Evolutionary conservation across 2,329 filamentous ascomycete genomes (phyloP).

Genomic region (Diaporthe aspalathi): DNA sequence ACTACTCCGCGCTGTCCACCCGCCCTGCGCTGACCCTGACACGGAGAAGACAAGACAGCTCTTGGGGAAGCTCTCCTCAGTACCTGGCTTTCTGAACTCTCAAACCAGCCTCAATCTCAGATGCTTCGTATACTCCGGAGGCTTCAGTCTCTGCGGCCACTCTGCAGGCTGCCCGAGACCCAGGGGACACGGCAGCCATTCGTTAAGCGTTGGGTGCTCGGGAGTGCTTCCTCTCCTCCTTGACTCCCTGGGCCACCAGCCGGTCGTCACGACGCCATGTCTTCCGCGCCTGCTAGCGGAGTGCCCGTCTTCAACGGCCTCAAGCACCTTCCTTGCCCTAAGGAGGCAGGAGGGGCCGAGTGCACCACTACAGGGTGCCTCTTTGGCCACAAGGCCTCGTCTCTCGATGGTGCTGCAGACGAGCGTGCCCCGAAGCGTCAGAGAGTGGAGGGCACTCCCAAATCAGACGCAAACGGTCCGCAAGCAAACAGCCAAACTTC

Average conservation of each 20-base stretch:
- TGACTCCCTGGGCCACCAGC: neutral
- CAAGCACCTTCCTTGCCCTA: conserved; percentile 38
- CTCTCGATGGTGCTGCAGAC: conserved; percentile 30
- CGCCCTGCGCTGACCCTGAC: neutral
- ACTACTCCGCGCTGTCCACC: neutral
- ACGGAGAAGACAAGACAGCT: neutral
- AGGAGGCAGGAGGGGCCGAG: conserved; percentile 35
- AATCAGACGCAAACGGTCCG: neutral
- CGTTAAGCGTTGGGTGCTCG: neutral
- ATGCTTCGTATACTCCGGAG: neutral
- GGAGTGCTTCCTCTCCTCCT: neutral
- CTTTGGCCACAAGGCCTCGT: conserved; percentile 33
- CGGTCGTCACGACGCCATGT: neutral
- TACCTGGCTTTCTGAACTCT: neutral
- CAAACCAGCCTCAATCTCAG: neutral
- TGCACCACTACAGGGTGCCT: conserved; percentile 37
- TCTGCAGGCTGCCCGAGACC: neutral
- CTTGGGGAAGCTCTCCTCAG: neutral
- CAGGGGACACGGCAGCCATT: neutral
- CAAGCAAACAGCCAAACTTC: neutral
- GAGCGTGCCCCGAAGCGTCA: conserved; percentile 22
- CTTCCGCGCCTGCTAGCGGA: conserved; percentile 19
- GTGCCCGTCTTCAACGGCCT: conserved; percentile 39
- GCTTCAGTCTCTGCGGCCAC: conserved; percentile 16
- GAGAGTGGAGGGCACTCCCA: neutral